These are phyloP conservation scores for Trypethelium eluteriae DNA, from an alignment of 495 filamentous ascomycete species.

Conservation along the genomic window DNA sequence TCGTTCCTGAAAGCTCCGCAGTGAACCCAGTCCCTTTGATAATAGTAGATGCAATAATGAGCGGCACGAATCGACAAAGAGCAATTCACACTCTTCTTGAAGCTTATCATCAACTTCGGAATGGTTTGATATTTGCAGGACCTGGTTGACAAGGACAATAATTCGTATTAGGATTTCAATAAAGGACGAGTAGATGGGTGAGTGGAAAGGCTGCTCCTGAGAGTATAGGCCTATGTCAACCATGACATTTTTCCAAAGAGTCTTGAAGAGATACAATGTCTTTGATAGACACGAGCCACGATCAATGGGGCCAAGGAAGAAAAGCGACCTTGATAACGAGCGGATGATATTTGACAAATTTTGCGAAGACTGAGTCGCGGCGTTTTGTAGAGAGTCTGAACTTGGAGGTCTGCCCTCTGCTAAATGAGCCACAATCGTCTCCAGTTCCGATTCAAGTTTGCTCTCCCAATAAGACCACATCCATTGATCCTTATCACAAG, in stretches of 20 bases:
- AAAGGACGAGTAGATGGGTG: not conserved
- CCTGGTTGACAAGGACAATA: conserved; percentile 27
- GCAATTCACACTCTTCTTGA: not conserved
- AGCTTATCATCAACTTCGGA: conserved; percentile 17
- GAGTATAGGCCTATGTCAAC: not conserved
- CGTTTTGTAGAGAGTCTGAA: not conserved
- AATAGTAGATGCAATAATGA: conserved; percentile 6
- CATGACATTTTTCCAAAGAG: not conserved
- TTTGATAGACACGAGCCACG: conserved; percentile 23
- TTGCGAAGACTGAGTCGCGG: not conserved
- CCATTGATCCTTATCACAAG: conserved; percentile 15
- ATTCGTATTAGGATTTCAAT: not conserved
- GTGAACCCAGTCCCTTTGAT: conserved; percentile 17
- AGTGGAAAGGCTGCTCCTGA: not conserved
- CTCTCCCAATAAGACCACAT: conserved; percentile 34
- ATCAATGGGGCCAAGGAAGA: conserved; percentile 46
- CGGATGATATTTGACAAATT: conserved; percentile 38
- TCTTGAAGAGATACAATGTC: not conserved
- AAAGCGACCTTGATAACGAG: conserved; percentile 45
- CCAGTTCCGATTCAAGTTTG: conserved; percentile 18
- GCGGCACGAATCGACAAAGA: not conserved
- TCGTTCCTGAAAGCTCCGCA: conserved; percentile 57
- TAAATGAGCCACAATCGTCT: not conserved
- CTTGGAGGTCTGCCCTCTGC: not conserved
- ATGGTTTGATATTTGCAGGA: conserved; percentile 21